Base-by-base conservation (phyloP, 2,329 filamentous ascomycete species). In the Pseudogymnoascus sp. region DNA sequence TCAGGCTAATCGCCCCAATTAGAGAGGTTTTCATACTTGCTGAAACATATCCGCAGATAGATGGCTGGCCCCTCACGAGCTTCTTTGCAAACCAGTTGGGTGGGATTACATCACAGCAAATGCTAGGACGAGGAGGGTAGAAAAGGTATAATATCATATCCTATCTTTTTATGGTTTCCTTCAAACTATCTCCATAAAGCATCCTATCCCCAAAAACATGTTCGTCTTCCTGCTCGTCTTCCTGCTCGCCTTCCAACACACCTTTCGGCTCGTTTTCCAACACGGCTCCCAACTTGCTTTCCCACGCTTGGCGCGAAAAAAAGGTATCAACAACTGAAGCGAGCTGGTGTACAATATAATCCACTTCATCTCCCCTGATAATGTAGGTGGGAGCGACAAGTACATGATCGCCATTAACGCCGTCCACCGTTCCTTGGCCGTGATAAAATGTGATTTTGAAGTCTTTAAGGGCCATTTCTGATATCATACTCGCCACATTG, bases 381-480 rank as follows among this genome's bases (percentile, higher is more conserved):
- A 80, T 84, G 72, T 83, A 88, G 3, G 84, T 77, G 16, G 86
- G 86, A 6, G 84, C 80, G 16, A 89, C 68, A 37, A 88, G 76
- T 47, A 88, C 75, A 72, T 87, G 84, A 68, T 89, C 86, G 2
- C 86, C 86, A 4, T 69, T 72, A 14, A 72, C 70, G 7, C 84
- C 84, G 69, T 85, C 71, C 4, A 76, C 81, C 4, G 80, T 82
- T 5, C 86, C 85, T 5, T 76, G 77, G 4, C 83, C 82, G 11
- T 80, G 79, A 69, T 88, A 89, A n/a, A 88, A 69, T 2, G 80
- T 80, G 66, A 89, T 82, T 62, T 77, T 78, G 68, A 81, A 78
- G 8, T 70, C 65, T 2, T 70, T 70, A 61, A 75, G 67, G 5
- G 71, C 73, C 10, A 77, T 77, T 59, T 83, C 77, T 65, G 82